phyloP scores from a whole-genome alignment of 768 basidiomycete species.

The Suillus variegatus region DNA sequence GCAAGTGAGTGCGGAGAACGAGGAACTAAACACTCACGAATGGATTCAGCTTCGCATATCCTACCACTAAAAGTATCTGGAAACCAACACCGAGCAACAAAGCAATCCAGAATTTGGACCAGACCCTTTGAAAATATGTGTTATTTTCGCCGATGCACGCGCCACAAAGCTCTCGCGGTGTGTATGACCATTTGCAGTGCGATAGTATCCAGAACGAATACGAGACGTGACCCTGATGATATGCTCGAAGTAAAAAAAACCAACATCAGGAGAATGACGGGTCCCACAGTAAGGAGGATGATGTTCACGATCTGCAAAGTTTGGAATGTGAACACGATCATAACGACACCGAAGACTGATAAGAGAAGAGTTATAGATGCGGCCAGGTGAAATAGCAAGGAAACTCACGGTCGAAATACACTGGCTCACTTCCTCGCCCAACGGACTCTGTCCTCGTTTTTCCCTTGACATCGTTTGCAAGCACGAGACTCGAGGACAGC shows the following conservation, averaged over 20 bases:
- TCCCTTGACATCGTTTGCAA: conserved; percentile 45
- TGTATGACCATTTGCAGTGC: conserved; percentile 5
- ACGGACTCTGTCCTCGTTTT: conserved; percentile 20
- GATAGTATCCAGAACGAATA: conserved; percentile 15
- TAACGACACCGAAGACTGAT: conserved; percentile 57
- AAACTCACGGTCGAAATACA: conserved; percentile 75
- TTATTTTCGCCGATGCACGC: conserved; percentile 27
- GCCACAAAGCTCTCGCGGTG: conserved; percentile 12
- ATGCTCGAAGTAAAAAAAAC: conserved; percentile 37
- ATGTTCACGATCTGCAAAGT: conserved; percentile 58
- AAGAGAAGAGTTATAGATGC: background rate
- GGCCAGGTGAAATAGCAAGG: background rate
- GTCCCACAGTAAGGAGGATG: conserved; percentile 62
- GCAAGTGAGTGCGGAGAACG: background rate
- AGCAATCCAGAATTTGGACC: conserved; percentile 65
- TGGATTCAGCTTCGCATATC: conserved; percentile 59
- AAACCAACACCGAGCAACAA: conserved; percentile 45
- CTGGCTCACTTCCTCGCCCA: conserved; percentile 32
- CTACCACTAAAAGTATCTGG: conserved; percentile 49
- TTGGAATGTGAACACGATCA: conserved; percentile 57
- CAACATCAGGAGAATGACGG: conserved; percentile 51
- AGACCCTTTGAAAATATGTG: conserved; percentile 36
- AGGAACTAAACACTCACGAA: conserved; percentile 45
- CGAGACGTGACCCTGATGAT: conserved; percentile 23
- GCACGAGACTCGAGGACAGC: conserved; percentile 50